A percentile compares a stretch with the other conserved stretches of the same genome.
phyloP scores from a whole-genome alignment of 768 basidiomycete genomes.

The Boletus rex-veris region DNA sequence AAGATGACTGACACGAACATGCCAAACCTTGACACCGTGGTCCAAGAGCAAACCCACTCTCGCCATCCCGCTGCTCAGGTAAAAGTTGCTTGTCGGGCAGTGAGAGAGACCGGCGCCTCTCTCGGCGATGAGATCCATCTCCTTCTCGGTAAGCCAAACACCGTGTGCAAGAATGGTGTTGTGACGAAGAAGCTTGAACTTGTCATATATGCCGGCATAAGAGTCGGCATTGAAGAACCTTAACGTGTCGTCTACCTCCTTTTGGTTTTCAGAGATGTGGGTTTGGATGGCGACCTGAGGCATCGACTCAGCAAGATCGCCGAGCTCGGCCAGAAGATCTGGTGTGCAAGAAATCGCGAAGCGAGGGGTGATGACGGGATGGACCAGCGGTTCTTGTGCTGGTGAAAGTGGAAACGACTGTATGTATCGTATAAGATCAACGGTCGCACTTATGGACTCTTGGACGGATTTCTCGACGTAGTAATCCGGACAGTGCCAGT shows the following conservation, averaged over 20 bases:
- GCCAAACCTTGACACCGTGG: constrained; percentile 73
- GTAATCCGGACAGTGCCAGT: constrained; percentile 65
- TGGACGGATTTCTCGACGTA: constrained; percentile 65
- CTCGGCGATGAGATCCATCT: constrained; percentile 66
- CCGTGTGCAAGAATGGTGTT: constrained; percentile 91
- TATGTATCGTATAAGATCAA: constrained; percentile 66
- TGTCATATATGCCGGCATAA: constrained; percentile 84
- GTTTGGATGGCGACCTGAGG: constrained; percentile 80
- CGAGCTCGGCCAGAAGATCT: constrained; percentile 61
- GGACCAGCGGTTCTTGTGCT: constrained; percentile 58
- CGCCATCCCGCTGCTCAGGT: constrained; percentile 82
- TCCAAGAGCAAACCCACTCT: constrained; percentile 78
- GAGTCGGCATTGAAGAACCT: constrained; percentile 62
- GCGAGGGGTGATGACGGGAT: constrained; percentile 91
- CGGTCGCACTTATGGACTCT: constrained; percentile 60
- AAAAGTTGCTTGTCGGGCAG: constrained; percentile 93
- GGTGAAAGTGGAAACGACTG: constrained; percentile 44
- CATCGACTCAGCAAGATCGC: constrained; percentile 54
- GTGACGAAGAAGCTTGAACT: constrained; percentile 63
- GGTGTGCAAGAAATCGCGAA: constrained; percentile 89
- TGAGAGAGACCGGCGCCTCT: constrained; percentile 78
- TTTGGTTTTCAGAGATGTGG: constrained; percentile 82
- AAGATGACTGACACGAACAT: background rate
- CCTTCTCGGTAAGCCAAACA: constrained; percentile 70
- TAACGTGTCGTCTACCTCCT: constrained; percentile 66